Percentiles rank a stretch among this genome's conserved stretches.
Conservation (phyloP, 202 grass and related monocot genomes). For the Brachypodium distachyon region DNA sequence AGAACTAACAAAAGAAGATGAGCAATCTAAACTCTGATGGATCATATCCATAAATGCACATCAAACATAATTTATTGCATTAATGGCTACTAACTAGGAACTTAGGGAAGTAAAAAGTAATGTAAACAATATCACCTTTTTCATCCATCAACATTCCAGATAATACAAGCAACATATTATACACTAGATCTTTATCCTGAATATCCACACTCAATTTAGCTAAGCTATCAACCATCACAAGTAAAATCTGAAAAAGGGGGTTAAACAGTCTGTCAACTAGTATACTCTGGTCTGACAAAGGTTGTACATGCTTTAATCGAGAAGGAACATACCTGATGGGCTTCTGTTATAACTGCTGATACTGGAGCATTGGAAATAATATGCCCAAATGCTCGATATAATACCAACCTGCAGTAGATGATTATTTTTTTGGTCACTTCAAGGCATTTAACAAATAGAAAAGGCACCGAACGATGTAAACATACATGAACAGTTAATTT, state of each 20-base stretch:
- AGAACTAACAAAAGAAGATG: slow-evolving; percentile 20
- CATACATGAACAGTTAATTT: background rate
- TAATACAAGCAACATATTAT: slow-evolving; percentile 69
- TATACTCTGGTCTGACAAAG: slow-evolving; percentile 14
- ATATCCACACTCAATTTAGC: slow-evolving; percentile 40
- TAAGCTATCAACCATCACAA: slow-evolving; percentile 64
- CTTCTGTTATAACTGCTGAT: slow-evolving; percentile 71
- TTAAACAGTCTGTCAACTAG: background rate
- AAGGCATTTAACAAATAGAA: background rate
- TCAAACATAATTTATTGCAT: background rate
- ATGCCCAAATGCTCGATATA: slow-evolving; percentile 81
- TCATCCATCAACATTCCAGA: slow-evolving; percentile 94
- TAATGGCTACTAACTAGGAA: slow-evolving; percentile 10
- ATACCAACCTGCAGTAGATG: slow-evolving; percentile 38
- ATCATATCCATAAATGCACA: background rate
- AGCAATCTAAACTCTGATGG: background rate
- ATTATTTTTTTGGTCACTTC: slow-evolving; percentile 1
- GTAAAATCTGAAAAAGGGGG: slow-evolving; percentile 52
- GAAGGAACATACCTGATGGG: slow-evolving; percentile 53
- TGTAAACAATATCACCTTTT: slow-evolving; percentile 54
- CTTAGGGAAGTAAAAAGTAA: slow-evolving; percentile 4
- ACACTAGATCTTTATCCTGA: slow-evolving; percentile 69
- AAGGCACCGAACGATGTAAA: too few relatives aligned
- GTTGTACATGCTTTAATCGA: background rate
- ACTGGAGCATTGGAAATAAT: slow-evolving; percentile 81